Evolutionary conservation across 2,329 filamentous ascomycete species (phyloP).

Genomic region (Cytospora paraplurivora): DNA sequence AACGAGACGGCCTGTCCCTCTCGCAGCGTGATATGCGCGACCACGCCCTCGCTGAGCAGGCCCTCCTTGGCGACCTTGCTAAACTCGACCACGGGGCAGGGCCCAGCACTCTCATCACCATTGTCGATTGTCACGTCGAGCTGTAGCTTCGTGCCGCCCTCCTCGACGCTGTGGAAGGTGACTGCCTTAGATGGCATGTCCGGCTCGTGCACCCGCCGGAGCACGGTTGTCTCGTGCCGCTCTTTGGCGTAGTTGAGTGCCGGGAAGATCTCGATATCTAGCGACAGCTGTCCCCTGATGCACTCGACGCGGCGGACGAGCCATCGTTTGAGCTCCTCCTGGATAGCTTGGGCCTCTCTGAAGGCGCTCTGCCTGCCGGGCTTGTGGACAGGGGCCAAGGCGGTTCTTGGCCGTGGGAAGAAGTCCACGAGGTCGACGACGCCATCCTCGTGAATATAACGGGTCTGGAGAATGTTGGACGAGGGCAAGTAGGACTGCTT

Average conservation of each 20-base stretch:
- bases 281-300: slow-evolving; percentile 64
- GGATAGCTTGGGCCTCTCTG: slow-evolving; percentile 55
- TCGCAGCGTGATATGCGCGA: slow-evolving; percentile 58
- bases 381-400: slow-evolving; percentile 43
- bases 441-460: slow-evolving; percentile 76
- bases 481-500: slow-evolving; percentile 79
- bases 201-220: slow-evolving; percentile 46
- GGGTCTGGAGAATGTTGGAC: slow-evolving; percentile 73
- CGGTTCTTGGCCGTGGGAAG: slow-evolving; percentile 68
- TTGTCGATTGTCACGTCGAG: slow-evolving; percentile 68
- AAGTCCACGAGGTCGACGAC: slow-evolving; percentile 75
- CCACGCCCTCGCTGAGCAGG: slow-evolving; percentile 64
- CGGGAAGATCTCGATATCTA: slow-evolving; percentile 73
- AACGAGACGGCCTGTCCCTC: slow-evolving; percentile 73
- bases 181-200: slow-evolving; percentile 58
- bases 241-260: slow-evolving; percentile 71
- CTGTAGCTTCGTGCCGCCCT: slow-evolving; percentile 53
- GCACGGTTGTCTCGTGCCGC: slow-evolving; percentile 60
- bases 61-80: slow-evolving; percentile 52
- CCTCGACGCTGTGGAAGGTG: slow-evolving; percentile 58
- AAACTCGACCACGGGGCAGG: slow-evolving; percentile 58
- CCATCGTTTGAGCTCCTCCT: slow-evolving; percentile 69
- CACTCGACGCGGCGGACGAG: slow-evolving; percentile 72
- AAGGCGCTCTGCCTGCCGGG: slow-evolving; percentile 48
- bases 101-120: slow-evolving; percentile 49